A percentile compares a stretch with the other conserved stretches of the same genome.
phyloP scores from a whole-genome alignment of 1,284 basidiomycete species.

The Phylloboletellus chloephorus region DNA sequence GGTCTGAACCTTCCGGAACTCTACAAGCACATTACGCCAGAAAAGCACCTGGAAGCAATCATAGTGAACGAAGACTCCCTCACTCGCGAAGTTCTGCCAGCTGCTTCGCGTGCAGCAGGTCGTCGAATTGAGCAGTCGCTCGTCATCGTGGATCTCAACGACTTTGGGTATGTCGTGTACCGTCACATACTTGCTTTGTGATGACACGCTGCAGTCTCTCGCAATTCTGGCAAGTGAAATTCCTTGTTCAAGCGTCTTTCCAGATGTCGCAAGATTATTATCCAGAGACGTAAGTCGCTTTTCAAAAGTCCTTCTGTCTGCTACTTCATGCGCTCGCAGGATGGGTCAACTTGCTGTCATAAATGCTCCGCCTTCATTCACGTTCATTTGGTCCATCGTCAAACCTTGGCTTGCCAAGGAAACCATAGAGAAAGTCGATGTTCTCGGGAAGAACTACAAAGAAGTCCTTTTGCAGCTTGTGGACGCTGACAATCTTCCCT shows the following conservation, averaged over 20 bases:
- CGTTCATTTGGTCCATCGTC: constrained; percentile 62
- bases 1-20: constrained; percentile 56
- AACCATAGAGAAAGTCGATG: constrained; percentile 59
- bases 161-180: constrained; percentile 47
- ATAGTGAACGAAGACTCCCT: constrained; percentile 59
- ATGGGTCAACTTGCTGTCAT: constrained; percentile 67
- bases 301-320: background rate
- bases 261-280: constrained; percentile 73
- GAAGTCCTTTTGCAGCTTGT: constrained; percentile 50
- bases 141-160: constrained; percentile 64
- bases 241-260: constrained; percentile 52
- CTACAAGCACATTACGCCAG: constrained; percentile 54
- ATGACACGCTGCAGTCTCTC: constrained; percentile 38
- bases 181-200: background rate
- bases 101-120: constrained; percentile 49
- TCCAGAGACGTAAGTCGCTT: constrained; percentile 57
- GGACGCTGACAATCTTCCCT: constrained; percentile 48
- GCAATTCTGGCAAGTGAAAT: constrained; percentile 72
- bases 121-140: constrained; percentile 46
- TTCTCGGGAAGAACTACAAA: constrained; percentile 56
- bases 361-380: constrained; percentile 66
- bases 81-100: constrained; percentile 61
- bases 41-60: constrained; percentile 59
- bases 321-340: constrained; percentile 29
- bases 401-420: constrained; percentile 69